Base-by-base conservation (phyloP, 176 grass and related monocot genomes). In the Neostapfia colusana region DNA sequence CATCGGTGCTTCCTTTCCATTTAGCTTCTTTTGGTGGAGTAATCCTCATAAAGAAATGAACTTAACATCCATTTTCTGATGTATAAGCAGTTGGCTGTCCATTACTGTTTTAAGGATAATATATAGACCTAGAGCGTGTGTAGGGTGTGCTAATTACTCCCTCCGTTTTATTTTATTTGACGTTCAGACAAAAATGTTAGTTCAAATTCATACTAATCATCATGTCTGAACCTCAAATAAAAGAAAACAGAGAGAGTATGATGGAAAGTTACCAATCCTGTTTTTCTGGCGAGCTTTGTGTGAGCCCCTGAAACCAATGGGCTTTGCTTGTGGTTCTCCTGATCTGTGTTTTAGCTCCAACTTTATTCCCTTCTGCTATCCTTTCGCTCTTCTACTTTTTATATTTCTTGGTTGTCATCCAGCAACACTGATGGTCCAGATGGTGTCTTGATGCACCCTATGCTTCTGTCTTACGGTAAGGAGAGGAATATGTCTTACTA, bases 301-400 rank as follows among this genome's bases (percentile, higher is more conserved):
- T 41, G 63, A 73, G 60, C 24, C 42, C 63, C 74, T 87, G 74
- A 68, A 79, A 79, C 74, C 67, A 84, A 34, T 43, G 65, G 55
- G 65, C 55, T 74, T 83, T 68, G 51, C 45, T 74, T 74, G 43
- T 59, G 69, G 75, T n/a, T 69, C 79, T 83, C 83, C 74, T 87
- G 31, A 18, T 87, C 50, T 61, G 31, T 13, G 13, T 78, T 65
- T 8, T 8, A 16, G 26, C 67, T 64, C 60, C 23, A 11, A 54
- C 85, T n/a, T n/a, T 83, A 69, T 88, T 74, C 74, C 18, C 53
- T 48, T 70, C 48, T 38, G 59, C 48, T 77, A 67, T 67, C 61
- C 44, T 83, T 56, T 36, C 2, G 41, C 41, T 66, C 9, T 37
- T 79, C 31, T 68, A 77, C 45, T 77, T 31, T 73, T 69, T 73